These are phyloP conservation scores for Penicillium concentricum DNA, from an alignment of 2,329 filamentous ascomycete genomes.

Conservation along the genomic window DNA sequence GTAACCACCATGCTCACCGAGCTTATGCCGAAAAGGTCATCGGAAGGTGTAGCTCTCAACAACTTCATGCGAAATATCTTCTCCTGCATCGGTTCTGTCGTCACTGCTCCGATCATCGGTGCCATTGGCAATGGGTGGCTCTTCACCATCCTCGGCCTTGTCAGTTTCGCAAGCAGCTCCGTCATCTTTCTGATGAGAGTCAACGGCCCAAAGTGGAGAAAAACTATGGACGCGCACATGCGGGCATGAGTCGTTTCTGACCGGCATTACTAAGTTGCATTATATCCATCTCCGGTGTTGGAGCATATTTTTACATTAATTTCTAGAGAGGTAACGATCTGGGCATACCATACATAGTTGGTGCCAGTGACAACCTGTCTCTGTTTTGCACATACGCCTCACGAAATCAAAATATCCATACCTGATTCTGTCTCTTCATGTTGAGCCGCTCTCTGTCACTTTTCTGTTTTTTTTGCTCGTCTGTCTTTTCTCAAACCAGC, in stretches of 20 bases:
- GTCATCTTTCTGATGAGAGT: constrained; percentile 61
- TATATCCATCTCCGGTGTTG: neutral
- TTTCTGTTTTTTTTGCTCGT: neutral
- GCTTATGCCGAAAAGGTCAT: constrained; percentile 71
- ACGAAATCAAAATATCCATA: neutral
- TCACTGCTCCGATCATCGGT: constrained; percentile 68
- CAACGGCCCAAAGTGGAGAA: constrained; percentile 64
- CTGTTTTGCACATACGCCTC: neutral
- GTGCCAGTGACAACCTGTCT: neutral
- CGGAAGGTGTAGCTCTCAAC: constrained; percentile 73
- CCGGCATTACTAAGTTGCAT: neutral
- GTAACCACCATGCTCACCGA: constrained; percentile 82
- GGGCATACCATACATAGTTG: neutral
- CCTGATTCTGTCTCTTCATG: neutral
- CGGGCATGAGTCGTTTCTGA: constrained; percentile 9
- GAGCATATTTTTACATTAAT: neutral
- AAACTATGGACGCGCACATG: constrained; percentile 54
- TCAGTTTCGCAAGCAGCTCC: constrained; percentile 59
- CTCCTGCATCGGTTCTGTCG: constrained; percentile 67
- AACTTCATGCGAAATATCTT: constrained; percentile 81
- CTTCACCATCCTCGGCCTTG: constrained; percentile 61
- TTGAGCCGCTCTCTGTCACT: neutral
- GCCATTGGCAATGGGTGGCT: constrained; percentile 75
- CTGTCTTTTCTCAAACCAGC: neutral
- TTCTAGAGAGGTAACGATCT: neutral